phyloP scores from a whole-genome alignment of 176 grass and related monocot genomes.

The Rhynchospora breviuscula region DNA sequence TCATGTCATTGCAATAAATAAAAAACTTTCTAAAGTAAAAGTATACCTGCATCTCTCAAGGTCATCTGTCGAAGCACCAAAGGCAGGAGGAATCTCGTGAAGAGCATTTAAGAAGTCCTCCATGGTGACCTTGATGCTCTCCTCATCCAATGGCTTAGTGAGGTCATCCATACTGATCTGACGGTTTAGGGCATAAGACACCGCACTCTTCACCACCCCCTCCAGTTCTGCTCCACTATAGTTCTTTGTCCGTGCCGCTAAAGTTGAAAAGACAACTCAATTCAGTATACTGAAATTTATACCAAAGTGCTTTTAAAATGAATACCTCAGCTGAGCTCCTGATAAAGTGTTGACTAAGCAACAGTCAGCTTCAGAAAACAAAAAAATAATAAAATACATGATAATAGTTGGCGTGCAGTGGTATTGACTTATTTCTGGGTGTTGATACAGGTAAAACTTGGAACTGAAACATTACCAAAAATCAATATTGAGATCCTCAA shows the following conservation, averaged over 20 bases:
- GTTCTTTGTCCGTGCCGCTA: constrained; percentile 94
- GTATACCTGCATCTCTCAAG: constrained; percentile 96
- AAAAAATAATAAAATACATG: not conserved
- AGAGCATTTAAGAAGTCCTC: constrained; percentile 91
- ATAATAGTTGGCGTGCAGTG: not conserved
- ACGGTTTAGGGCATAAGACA: constrained; percentile 82
- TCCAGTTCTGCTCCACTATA: constrained; percentile 95
- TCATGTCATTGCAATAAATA: not conserved
- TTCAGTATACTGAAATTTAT: constrained; percentile 13
- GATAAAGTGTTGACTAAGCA: not conserved
- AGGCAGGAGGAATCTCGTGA: constrained; percentile 86
- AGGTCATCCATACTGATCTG: constrained; percentile 96
- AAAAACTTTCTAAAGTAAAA: not conserved
- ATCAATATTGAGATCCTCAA: not conserved
- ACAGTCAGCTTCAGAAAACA: not conserved
- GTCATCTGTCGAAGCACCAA: constrained; percentile 87
- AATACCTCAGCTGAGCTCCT: not conserved
- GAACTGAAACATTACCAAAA: not conserved
- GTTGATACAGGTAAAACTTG: not conserved
- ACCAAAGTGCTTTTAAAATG: not conserved
- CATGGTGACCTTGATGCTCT: constrained; percentile 98
- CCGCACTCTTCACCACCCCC: constrained; percentile 97
- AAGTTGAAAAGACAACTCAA: constrained; percentile 20
- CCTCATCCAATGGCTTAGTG: constrained; percentile 77
- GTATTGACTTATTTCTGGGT: not conserved